phyloP scores from a whole-genome alignment of 1,139 yeast genomes.

The Pichia norvegensis region DNA sequence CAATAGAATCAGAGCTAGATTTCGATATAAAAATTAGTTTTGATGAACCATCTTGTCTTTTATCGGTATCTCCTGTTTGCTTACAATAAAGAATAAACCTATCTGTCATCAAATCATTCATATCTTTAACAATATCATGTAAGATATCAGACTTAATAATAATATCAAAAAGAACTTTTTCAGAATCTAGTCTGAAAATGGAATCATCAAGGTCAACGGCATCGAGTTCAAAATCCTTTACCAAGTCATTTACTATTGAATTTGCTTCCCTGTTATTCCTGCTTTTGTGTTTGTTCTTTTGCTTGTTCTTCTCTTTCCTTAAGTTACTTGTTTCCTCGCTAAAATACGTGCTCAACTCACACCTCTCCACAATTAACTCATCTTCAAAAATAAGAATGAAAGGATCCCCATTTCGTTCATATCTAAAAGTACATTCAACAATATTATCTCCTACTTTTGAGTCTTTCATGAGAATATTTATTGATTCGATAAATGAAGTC shows the following conservation, averaged over 20 bases:
- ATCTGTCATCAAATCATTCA: conserved; percentile 56
- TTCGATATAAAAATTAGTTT: conserved; percentile 48
- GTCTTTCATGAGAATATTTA: conserved; percentile 31
- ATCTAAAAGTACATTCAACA: conserved; percentile 42
- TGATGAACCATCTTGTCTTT: conserved; percentile 20
- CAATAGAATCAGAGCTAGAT: conserved; percentile 36
- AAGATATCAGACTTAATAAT: conserved; percentile 61
- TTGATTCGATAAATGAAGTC: conserved; percentile 38
- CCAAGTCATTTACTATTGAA: conserved; percentile 10
- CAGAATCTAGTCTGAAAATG: conserved; percentile 41
- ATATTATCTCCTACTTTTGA: conserved; percentile 21
- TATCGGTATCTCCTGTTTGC: conserved; percentile 1
- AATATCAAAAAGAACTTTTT: conserved; percentile 50
- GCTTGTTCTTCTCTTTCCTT: background rate
- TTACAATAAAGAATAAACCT: conserved; percentile 48
- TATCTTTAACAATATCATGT: conserved; percentile 56
- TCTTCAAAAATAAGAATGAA: conserved; percentile 68
- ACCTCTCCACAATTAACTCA: conserved; percentile 55
- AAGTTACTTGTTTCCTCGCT: conserved; percentile 21
- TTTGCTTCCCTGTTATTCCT: background rate
- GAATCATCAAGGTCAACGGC: conserved; percentile 13
- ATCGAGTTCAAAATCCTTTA: conserved; percentile 17
- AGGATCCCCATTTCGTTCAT: conserved; percentile 54
- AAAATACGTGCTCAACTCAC: conserved; percentile 60
- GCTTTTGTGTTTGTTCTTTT: background rate